phyloP scores from a whole-genome alignment of 305 asterid species.

The Fraxinus platypoda region DNA sequence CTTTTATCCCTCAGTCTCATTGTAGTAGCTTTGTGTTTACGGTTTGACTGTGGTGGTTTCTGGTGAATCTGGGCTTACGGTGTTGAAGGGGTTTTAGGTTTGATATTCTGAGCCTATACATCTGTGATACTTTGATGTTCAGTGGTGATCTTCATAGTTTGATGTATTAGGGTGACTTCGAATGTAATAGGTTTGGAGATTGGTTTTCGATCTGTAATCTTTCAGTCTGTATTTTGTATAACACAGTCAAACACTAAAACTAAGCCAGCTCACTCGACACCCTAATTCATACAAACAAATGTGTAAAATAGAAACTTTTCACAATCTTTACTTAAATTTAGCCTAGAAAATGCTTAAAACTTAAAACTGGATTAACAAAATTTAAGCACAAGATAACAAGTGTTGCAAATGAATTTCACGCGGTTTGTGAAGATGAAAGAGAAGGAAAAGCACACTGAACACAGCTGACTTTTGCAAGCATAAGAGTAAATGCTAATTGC shows the following conservation, averaged over 20 bases:
- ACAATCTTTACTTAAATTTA: not conserved
- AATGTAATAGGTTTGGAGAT: too few species aligned
- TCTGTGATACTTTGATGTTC: too few species aligned
- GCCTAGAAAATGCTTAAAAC: not conserved
- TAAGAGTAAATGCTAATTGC: slow-evolving; percentile 56
- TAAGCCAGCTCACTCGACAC: not conserved
- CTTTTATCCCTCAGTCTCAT: too few species aligned
- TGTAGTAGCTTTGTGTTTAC: too few species aligned
- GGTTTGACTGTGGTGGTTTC: too few species aligned
- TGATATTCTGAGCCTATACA: too few species aligned
- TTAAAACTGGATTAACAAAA: not conserved
- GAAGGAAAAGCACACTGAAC: slow-evolving; percentile 6
- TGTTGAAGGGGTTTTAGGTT: too few species aligned
- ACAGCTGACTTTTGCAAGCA: slow-evolving; percentile 43
- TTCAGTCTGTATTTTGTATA: too few species aligned
- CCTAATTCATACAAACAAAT: not conserved
- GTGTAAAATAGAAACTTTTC: not conserved
- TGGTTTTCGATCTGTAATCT: too few species aligned
- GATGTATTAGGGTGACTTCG: too few species aligned
- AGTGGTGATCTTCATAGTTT: too few species aligned
- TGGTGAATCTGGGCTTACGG: too few species aligned
- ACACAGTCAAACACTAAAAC: not conserved
- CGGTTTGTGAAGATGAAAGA: not conserved
- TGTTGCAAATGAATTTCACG: not conserved
- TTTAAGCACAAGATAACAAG: not conserved